These are phyloP conservation scores for Strobilomyces confusus DNA, from an alignment of 768 basidiomycete genomes.

Conservation along the genomic window DNA sequence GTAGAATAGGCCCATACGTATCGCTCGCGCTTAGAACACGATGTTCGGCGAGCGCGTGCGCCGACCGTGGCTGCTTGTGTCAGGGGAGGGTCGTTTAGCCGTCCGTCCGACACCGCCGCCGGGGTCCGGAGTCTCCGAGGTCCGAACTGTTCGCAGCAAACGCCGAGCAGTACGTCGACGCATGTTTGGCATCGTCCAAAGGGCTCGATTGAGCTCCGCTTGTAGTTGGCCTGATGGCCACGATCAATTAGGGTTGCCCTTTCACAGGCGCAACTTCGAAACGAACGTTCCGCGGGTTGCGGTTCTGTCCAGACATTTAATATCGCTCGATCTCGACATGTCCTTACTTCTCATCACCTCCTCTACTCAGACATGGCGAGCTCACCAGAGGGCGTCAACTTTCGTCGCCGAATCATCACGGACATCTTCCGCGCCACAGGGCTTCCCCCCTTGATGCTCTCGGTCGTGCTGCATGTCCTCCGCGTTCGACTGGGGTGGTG, in stretches of 20 bases:
- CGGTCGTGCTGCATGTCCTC: slow-evolving; percentile 26
- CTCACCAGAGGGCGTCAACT: slow-evolving; percentile 19
- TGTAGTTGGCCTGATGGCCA: background rate
- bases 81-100: too few species aligned
- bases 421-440: slow-evolving; percentile 43
- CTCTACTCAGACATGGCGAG: background rate
- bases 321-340: slow-evolving; percentile 3
- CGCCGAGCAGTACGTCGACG: background rate
- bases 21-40: too few species aligned
- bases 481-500: slow-evolving; percentile 33
- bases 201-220: slow-evolving; percentile 14
- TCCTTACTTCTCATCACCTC: background rate
- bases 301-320: slow-evolving; percentile 11
- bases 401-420: slow-evolving; percentile 46
- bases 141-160: background rate
- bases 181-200: background rate
- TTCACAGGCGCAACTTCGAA: slow-evolving; percentile 17
- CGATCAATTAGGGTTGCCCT: slow-evolving; percentile 4
- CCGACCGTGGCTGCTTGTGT: too few species aligned
- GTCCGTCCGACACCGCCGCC: too few species aligned
- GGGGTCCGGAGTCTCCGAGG: slow-evolving; percentile 10
- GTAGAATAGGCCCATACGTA: too few species aligned
- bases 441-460: slow-evolving; percentile 40
- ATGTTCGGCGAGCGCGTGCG: too few species aligned
- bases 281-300: slow-evolving; percentile 3